A percentile compares a stretch with the other conserved stretches of the same genome.
phyloP scores from a whole-genome alignment of 306 rosid genomes.

The Malus sylvestris region DNA sequence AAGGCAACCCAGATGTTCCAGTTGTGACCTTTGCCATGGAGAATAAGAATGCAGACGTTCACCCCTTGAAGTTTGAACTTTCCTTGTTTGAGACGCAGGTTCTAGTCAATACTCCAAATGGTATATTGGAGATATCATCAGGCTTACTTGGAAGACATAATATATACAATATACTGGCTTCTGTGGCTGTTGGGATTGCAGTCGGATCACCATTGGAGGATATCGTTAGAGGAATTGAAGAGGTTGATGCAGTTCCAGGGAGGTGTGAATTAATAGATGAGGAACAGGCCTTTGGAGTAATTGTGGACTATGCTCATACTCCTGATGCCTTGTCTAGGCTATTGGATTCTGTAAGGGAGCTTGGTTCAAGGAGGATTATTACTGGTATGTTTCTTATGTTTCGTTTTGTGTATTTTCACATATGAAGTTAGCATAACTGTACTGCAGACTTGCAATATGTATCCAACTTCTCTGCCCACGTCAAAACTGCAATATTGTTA shows the following conservation, averaged over 20 bases:
- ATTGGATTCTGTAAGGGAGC: conserved; percentile 90
- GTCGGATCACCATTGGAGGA: conserved; percentile 98
- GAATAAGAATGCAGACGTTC: conserved; percentile 78
- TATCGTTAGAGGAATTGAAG: conserved; percentile 95
- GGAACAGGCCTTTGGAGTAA: conserved; percentile 93
- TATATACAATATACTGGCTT: conserved; percentile 85
- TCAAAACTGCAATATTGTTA: not conserved
- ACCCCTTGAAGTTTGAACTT: conserved; percentile 78
- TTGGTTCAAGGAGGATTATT: conserved; percentile 76
- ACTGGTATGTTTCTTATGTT: conserved; percentile 56
- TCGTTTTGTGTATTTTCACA: not conserved
- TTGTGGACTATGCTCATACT: conserved; percentile 93
- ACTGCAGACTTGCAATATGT: not conserved
- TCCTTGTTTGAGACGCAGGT: conserved; percentile 95
- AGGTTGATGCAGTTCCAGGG: conserved; percentile 94
- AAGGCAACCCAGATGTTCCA: conserved; percentile 75
- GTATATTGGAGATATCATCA: conserved; percentile 89
- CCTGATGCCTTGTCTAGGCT: conserved; percentile 87
- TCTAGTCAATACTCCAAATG: conserved; percentile 84
- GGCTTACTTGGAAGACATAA: conserved; percentile 90
- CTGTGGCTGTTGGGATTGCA: conserved; percentile 88
- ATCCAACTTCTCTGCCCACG: not conserved
- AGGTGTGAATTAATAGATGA: conserved; percentile 91
- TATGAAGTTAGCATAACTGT: not conserved
- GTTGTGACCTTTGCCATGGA: conserved; percentile 82